Percentiles rank a stretch among this genome's conserved stretches.
Evolutionary conservation across 2,329 filamentous ascomycete genomes (phyloP).

Genomic region (Emericellopsis cladophorae): DNA sequence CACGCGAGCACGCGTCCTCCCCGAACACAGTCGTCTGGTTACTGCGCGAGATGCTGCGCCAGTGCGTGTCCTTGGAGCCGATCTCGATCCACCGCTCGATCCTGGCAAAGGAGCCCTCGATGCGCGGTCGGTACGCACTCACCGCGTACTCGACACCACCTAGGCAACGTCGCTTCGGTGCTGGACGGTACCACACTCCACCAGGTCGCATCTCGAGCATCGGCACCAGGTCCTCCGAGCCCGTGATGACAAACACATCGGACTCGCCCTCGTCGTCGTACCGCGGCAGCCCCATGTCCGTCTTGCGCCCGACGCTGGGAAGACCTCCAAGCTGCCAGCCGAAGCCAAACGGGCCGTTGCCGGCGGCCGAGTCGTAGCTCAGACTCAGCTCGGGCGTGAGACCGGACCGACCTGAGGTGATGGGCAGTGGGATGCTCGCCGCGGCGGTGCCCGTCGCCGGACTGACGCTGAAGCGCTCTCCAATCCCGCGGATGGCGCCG

Average conservation of each 20-base stretch:
- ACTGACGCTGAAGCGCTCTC: constrained; percentile 5
- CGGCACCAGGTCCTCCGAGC: constrained; percentile 14
- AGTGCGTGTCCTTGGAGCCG: constrained; percentile 6
- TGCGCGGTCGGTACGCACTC: constrained; percentile 7
- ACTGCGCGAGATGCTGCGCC: constrained; percentile 4
- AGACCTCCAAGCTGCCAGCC: constrained; percentile 12
- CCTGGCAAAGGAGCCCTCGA: constrained; percentile 5
- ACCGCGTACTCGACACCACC: neutral
- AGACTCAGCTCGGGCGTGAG: constrained; percentile 5
- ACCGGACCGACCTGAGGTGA: constrained; percentile 2
- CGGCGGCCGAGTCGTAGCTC: constrained; percentile 12
- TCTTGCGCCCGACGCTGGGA: constrained; percentile 10
- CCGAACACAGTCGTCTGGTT: neutral
- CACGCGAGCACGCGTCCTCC: neutral
- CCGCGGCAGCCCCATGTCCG: constrained; percentile 9
- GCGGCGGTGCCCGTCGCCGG: constrained; percentile 4
- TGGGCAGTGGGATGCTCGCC: constrained; percentile 5
- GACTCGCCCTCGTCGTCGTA: constrained; percentile 8
- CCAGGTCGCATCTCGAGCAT: neutral
- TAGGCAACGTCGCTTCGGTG: neutral
- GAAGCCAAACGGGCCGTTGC: constrained; percentile 14
- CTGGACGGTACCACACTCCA: neutral
- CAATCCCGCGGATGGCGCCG: constrained; percentile 1
- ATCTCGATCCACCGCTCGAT: constrained; percentile 7
- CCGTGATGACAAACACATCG: constrained; percentile 12